A percentile compares a stretch with the other conserved stretches of the same genome.
phyloP scores from a whole-genome alignment of 192 early-diverging fungal genomes.

The Backusella parvicylindrica region DNA sequence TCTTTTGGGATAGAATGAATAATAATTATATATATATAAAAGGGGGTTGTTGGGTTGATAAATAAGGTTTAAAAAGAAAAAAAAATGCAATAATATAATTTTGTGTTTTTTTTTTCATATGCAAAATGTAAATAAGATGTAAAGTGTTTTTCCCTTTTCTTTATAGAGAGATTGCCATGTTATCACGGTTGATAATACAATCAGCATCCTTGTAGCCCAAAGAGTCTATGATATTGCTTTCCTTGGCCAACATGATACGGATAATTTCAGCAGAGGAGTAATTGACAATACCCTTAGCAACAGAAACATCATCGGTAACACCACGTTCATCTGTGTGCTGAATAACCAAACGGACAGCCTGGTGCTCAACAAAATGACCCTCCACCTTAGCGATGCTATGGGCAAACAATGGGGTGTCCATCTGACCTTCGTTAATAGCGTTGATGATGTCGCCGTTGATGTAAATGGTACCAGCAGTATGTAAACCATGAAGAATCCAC shows the following conservation, averaged over 20 bases:
- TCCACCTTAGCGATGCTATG: conserved; percentile 80
- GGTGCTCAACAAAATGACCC: conserved; percentile 82
- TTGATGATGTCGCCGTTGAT: conserved; percentile 84
- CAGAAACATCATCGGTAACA: conserved; percentile 52
- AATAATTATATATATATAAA: not conserved
- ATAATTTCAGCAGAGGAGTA: conserved; percentile 83
- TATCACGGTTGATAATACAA: conserved; percentile 85
- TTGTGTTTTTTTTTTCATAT: not conserved
- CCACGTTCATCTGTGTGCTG: conserved; percentile 41
- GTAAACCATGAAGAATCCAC: conserved; percentile 97
- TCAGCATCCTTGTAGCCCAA: conserved; percentile 92
- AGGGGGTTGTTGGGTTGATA: not conserved
- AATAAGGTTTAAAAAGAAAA: not conserved
- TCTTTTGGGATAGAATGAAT: not conserved
- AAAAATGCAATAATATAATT: not conserved
- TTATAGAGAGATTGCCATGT: conserved; percentile 66
- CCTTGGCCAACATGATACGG: conserved; percentile 83
- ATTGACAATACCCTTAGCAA: conserved; percentile 90
- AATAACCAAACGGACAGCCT: conserved; percentile 78
- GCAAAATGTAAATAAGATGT: not conserved
- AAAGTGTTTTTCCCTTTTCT: not conserved
- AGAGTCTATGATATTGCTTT: conserved; percentile 71
- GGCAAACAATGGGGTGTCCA: conserved; percentile 76
- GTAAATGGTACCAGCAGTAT: conserved; percentile 77
- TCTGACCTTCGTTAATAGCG: conserved; percentile 70